Base-by-base conservation (phyloP, 768 basidiomycete species). In the Naganishia friedmannii region DNA sequence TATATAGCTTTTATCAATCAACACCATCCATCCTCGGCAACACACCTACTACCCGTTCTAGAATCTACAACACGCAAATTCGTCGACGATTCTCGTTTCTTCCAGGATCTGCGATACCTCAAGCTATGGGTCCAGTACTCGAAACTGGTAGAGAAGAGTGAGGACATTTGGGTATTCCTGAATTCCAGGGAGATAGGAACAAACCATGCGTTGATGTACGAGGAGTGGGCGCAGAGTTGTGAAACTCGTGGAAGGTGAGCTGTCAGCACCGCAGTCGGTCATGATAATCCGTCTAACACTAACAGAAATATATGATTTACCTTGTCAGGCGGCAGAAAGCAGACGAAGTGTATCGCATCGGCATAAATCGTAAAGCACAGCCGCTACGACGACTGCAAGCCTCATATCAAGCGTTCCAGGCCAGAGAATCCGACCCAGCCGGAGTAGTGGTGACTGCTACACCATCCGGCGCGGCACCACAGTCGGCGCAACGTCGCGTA, bases 51-150 rank as follows among this genome's bases (percentile, higher is more conserved):
- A 1, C 89, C 91, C 54, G 82, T 97, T 7, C 84, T 99, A 21
- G 91, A 94, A 74, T 88, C 92, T 75, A 88, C 90, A 0, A 93
- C 93, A 1, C 82, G 87, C 34, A 86, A 87, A 67, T 96, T 97
- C 81, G 87, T 89, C 73, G 85, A 87, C 31, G 95, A 98, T 78
- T 83, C 86, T n/a, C 82, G 87, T 17, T 98, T 96, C 81, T 75
- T 77, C 57, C 88, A 87, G 65, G 94, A 98, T 83, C 82, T 92
- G 63, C 86, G 95, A 51, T 96, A 97, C 82, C 84, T 97, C 58
- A 91, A 92, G 78, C 80, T 97, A 23, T 99, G 96, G 96, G 86
- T 88, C 26, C 84, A 90, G 58, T 93, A 95, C 79, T 89, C 93
- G 12, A 87, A 87, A 66, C 86, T 90, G 76, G 86, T 92, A 66